Evolutionary conservation across 805 yeast genomes (phyloP), one percentile per base, ranked within the genome.

Genomic region (Saccharomycopsis babjevae): DNA sequence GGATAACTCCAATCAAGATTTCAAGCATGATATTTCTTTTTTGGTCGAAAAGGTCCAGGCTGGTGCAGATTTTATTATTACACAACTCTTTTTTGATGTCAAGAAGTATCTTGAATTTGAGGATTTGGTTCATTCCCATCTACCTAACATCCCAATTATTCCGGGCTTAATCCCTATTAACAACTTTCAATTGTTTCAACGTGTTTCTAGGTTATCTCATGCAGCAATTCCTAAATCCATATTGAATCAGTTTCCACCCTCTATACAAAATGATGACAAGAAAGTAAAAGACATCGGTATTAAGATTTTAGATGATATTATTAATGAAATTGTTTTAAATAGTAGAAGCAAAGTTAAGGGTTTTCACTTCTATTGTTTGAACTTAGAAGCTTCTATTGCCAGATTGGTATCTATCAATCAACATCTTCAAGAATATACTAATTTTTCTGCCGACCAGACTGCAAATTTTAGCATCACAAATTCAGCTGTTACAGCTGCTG

Each of bases 131-230:
- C 61, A 64, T 55, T 72, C 76, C 0, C 73, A 72, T 50, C 75
- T 82, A 60, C 68, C 69, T 40, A 65, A 71, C 39, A 68, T 67
- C 30, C 69, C 71, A 11, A 74, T 92, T 46, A 79, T 91, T 54
- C 97, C 97, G 0, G 97, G 97, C 0, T 75, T 92, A 66, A 86
- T 92, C 89, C 97, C 97, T 13, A 85, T 92, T 54, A 89, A 90
- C 68, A 90, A 96, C 1, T 89, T 82, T 72, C 82, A 83, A 66
- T 82, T 89, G 46, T 92, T 92, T 71, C 83, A 85, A 62, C 82
- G 97, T 68, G 96, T 97, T 4, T 83, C 96, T n/a, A 88, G 86
- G 68, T 76, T 92, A 60, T 85, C 96, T 7, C 96, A 89, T 74
- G 97, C 97, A 1, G 78, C 86, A 2, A 85, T 92, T 60, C 97